Percentiles rank a stretch among this genome's conserved stretches.
These are phyloP conservation scores for Dioscorea alata DNA, from an alignment of 106 monocot species.

Conservation along the genomic window DNA sequence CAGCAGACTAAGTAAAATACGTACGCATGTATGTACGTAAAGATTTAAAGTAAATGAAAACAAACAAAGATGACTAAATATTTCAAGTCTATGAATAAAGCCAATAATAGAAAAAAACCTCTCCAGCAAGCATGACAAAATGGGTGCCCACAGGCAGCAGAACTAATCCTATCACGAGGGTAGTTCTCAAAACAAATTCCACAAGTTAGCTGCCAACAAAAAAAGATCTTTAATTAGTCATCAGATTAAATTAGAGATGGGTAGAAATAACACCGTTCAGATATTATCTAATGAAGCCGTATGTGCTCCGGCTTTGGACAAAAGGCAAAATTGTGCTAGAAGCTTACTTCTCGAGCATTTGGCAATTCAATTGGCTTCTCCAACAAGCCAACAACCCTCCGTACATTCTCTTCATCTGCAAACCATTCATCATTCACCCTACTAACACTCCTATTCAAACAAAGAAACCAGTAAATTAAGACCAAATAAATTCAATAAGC, in stretches of 20 bases:
- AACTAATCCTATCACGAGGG: conserved; percentile 42
- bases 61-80: no score
- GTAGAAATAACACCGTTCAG: no score
- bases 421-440: conserved; percentile 91
- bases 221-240: not conserved
- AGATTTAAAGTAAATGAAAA: no score
- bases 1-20: no score
- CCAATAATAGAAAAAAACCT: conserved; percentile 41
- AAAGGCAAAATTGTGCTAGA: not conserved
- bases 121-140: conserved; percentile 88
- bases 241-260: no score
- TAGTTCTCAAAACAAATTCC: conserved; percentile 94
- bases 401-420: conserved; percentile 71
- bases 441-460: conserved; percentile 58
- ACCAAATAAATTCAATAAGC: not conserved
- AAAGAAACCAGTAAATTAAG: not conserved
- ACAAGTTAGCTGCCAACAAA: conserved; percentile 69
- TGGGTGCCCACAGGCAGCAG: conserved; percentile 86
- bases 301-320: no score
- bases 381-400: conserved; percentile 60
- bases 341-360: conserved; percentile 49
- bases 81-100: no score
- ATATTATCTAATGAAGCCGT: no score
- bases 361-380: conserved; percentile 54
- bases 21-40: no score